Conservation (phyloP, 345 rosid species). For the Eucalyptus pumila region DNA sequence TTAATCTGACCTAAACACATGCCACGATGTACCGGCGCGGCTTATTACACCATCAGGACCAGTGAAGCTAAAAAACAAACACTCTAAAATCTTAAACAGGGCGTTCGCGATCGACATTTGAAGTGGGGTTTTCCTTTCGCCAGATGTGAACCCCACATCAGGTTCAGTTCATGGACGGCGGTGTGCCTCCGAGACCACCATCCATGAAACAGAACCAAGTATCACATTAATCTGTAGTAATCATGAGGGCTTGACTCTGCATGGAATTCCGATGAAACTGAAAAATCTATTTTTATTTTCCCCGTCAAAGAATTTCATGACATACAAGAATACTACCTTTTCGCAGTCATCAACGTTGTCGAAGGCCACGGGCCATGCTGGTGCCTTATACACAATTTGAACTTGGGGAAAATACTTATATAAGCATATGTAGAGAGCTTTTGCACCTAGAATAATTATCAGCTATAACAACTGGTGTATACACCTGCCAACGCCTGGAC, state of each 20-base stretch:
- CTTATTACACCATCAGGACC: not conserved
- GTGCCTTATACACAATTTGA: slow-evolving; percentile 4
- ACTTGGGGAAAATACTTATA: not conserved
- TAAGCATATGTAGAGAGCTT: not conserved
- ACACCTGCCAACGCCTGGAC: not conserved
- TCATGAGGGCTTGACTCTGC: not conserved
- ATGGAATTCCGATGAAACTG: not conserved
- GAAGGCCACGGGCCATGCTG: not conserved
- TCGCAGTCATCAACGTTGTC: not conserved
- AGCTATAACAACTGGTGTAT: slow-evolving; percentile 3
- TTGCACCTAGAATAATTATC: not conserved
- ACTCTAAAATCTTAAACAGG: not conserved
- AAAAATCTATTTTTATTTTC: not conserved
- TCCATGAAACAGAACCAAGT: not conserved
- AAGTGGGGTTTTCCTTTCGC: not conserved
- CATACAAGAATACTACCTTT: not conserved
- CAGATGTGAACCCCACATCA: not conserved
- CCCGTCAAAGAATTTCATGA: not conserved
- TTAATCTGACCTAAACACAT: not conserved
- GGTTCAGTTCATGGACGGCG: not conserved
- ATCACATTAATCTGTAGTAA: not conserved
- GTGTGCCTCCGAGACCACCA: not conserved
- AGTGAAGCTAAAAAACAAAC: not conserved
- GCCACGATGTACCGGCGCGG: not conserved
- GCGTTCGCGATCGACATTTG: not conserved